phyloP scores from a whole-genome alignment of 768 basidiomycete genomes.

The Pulveroboletus sp. region DNA sequence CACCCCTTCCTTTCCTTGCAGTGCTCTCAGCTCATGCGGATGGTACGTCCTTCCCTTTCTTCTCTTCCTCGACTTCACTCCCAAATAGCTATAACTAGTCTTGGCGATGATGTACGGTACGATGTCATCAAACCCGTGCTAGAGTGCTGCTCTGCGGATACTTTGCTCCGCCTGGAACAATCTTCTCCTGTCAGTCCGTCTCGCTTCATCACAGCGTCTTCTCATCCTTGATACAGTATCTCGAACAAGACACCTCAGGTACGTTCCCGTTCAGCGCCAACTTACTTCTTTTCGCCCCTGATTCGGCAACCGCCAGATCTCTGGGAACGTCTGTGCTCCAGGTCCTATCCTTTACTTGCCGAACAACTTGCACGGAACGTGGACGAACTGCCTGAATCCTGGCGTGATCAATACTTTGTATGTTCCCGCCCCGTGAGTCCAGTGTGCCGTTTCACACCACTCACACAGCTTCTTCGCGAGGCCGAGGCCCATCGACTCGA shows the following conservation, averaged over 20 bases:
- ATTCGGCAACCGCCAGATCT: conserved; percentile 42
- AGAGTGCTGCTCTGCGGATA: conserved; percentile 66
- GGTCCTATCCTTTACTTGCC: conserved; percentile 50
- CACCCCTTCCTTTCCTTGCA: conserved; percentile 26
- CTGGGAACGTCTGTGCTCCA: conserved; percentile 62
- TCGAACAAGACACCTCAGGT: conserved; percentile 55
- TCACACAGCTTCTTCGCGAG: conserved; percentile 47
- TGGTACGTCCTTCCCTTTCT: conserved; percentile 37
- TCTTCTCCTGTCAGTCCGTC: conserved; percentile 56
- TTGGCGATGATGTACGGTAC: conserved; percentile 59
- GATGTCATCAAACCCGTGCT: conserved; percentile 68
- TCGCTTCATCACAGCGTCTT: conserved; percentile 3
- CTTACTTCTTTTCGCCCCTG: not conserved
- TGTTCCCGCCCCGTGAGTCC: conserved; percentile 21
- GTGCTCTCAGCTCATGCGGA: conserved; percentile 60
- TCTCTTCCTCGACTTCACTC: conserved; percentile 1
- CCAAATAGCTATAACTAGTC: conserved; percentile 51
- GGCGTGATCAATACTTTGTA: conserved; percentile 69
- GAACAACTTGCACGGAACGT: conserved; percentile 42
- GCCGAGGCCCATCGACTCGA: conserved; percentile 62
- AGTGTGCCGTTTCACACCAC: conserved; percentile 4
- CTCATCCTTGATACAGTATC: conserved; percentile 37
- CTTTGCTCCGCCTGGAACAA: conserved; percentile 63
- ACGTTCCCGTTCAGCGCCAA: conserved; percentile 11
- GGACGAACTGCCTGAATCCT: conserved; percentile 49